Conservation (phyloP, 2,329 filamentous ascomycete genomes). For the Alternaria sp. region DNA sequence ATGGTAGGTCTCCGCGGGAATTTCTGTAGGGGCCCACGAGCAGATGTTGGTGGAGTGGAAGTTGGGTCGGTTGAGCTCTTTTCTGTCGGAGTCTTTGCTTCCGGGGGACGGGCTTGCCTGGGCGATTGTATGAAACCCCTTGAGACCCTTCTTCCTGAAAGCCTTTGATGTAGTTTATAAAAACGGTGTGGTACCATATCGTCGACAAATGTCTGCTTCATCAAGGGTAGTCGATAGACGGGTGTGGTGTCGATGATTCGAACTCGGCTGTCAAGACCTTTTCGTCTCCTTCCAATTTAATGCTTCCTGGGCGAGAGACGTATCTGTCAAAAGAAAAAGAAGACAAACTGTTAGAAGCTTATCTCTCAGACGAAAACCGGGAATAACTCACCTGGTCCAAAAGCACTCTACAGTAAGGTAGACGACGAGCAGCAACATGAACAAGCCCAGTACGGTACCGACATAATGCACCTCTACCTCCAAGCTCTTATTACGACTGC, state of each 20-base stretch:
- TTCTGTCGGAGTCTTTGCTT: background rate
- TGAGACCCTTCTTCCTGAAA: background rate
- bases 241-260: background rate
- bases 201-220: background rate
- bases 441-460: conserved; percentile 28
- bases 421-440: conserved; percentile 28
- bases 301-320: conserved; percentile 16
- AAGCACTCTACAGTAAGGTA: conserved; percentile 32
- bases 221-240: conserved; percentile 15
- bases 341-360: conserved; percentile 5
- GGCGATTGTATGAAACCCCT: background rate
- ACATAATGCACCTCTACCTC: conserved; percentile 26
- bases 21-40: background rate
- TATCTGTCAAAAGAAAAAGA: conserved; percentile 1
- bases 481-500: conserved; percentile 1
- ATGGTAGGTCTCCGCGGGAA: background rate
- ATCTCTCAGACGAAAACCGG: background rate
- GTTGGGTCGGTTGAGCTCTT: background rate
- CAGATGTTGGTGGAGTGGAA: background rate
- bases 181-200: background rate
- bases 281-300: conserved; percentile 38
- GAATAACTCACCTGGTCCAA: conserved; percentile 31
- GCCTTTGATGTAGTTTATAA: too few species aligned
- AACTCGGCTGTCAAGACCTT: conserved; percentile 27
- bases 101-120: background rate